Percentiles rank a stretch among this genome's conserved stretches.
phyloP scores from a whole-genome alignment of 2,329 filamentous ascomycete genomes.

The Neofusicoccum umdonicola region DNA sequence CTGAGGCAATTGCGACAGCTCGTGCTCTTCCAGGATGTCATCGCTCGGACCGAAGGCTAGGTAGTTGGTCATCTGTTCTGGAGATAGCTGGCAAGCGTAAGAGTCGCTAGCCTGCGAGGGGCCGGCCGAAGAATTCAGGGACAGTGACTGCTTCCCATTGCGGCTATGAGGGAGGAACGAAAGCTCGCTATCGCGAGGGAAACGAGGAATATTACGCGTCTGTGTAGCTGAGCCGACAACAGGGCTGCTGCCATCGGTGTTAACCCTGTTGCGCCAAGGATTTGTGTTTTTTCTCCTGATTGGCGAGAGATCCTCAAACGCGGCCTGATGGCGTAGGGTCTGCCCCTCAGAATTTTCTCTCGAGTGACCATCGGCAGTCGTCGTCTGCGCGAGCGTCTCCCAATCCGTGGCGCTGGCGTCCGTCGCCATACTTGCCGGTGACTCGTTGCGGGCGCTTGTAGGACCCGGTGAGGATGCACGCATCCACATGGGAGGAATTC shows the following conservation, averaged over 20 bases:
- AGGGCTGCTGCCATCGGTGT: slow-evolving; percentile 18
- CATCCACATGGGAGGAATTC: slow-evolving; percentile 8
- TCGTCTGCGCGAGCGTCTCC: slow-evolving; percentile 32
- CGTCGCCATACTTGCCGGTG: background rate
- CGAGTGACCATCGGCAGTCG: background rate
- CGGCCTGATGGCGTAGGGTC: background rate
- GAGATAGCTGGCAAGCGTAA: background rate
- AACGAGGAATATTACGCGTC: background rate
- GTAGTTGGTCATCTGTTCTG: background rate
- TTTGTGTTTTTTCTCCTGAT: slow-evolving; percentile 21
- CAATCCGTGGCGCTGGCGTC: slow-evolving; percentile 31
- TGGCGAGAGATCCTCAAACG: slow-evolving; percentile 27
- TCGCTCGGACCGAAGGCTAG: background rate
- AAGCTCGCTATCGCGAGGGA: slow-evolving; percentile 3
- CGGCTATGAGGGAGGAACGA: background rate
- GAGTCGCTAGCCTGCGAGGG: background rate
- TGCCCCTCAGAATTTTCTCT: background rate
- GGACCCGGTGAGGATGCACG: background rate
- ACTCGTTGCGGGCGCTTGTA: slow-evolving; percentile 14
- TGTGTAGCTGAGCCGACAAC: background rate
- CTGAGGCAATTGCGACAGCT: background rate
- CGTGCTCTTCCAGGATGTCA: background rate
- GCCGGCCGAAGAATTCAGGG: background rate
- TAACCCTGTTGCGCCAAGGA: slow-evolving; percentile 2
- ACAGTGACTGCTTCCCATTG: background rate